Evolutionary conservation across 129 eudicot genomes (phyloP), one percentile per base, ranked within the genome.

Genomic region (Flaveria sonorensis): DNA sequence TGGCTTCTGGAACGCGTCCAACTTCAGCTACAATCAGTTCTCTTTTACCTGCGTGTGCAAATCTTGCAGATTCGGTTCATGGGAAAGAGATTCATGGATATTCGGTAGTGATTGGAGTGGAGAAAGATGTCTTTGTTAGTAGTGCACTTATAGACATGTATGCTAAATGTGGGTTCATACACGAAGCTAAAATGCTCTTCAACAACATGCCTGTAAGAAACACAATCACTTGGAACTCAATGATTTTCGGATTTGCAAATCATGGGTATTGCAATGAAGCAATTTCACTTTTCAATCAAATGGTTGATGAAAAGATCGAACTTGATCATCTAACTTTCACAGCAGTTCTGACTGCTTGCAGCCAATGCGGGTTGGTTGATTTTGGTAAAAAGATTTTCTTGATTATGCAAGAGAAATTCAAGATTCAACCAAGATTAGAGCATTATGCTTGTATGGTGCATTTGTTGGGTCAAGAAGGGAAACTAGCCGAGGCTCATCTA

Each of bases 371-470:
- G 68, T 76, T 86, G 88, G 71, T 81, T 47, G 87, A 81, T 47
- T 65, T 87, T 13, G 97, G 96, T 53, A 74, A 85, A 83, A 64
- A 78, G 21, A 52, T 92, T 70, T 92, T 92, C 81, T 21, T 24
- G 26, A 47, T 74, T 12, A 92, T 92, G 93, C 91, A 86, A 82
- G 87, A 83, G 69, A 81, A 75, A 9, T 88, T 70, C 68, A 36
- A 52, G 61, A 92, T 92, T 72, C 52, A 30, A 55, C 92, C 93
- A 20, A 88, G 93, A 76, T 59, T 83, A 59, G 97, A 92, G 89
- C 96, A 92, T 85, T 92, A 87, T 21, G 97, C 97, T 0, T 89
- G 97, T 71, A 72, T 89, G 87, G 97, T 92, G 64, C 90, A 92
- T 77, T 81, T 92, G 68, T 53, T 86, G 48, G 96, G 97, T 11